These are phyloP conservation scores for Sporothrix inflata DNA, from an alignment of 2,329 filamentous ascomycete genomes.

Conservation along the genomic window DNA sequence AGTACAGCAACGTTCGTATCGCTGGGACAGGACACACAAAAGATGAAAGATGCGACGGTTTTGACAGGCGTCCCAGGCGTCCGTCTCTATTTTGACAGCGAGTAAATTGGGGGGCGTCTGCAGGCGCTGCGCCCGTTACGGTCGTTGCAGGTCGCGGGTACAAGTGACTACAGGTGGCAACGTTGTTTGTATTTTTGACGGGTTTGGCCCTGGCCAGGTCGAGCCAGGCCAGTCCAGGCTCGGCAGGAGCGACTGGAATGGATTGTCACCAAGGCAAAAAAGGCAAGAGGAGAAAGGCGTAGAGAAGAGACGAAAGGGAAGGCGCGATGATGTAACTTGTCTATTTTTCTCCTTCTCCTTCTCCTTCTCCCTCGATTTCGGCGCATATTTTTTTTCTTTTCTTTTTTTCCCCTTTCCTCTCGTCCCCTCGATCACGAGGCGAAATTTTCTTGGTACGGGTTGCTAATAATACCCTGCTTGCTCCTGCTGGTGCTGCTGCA, in stretches of 20 bases:
- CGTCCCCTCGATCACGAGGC: too few species aligned
- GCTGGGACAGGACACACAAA: neutral
- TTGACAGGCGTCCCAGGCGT: neutral
- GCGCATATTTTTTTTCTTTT: neutral
- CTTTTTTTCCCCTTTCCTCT: neutral
- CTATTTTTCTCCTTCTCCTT: neutral
- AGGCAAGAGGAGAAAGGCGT: neutral
- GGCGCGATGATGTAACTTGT: conserved; percentile 13
- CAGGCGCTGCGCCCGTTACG: too few species aligned
- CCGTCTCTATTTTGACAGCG: neutral
- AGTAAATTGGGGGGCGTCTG: neutral
- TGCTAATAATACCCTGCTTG: conserved; percentile 20
- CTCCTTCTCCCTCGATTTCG: too few species aligned
- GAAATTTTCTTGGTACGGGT: neutral
- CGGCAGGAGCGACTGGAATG: conserved; percentile 16
- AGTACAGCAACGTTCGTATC: too few species aligned
- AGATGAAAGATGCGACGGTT: neutral
- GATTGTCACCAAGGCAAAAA: neutral
- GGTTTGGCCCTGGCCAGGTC: too few species aligned
- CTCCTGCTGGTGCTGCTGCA: neutral
- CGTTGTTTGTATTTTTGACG: too few species aligned
- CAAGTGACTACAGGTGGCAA: too few species aligned
- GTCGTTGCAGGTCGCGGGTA: too few species aligned
- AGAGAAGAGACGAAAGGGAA: neutral
- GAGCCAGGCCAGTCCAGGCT: too few species aligned